Evolutionary conservation across 2,329 filamentous ascomycete species (phyloP).

Genomic region (Fusarium nodosum): DNA sequence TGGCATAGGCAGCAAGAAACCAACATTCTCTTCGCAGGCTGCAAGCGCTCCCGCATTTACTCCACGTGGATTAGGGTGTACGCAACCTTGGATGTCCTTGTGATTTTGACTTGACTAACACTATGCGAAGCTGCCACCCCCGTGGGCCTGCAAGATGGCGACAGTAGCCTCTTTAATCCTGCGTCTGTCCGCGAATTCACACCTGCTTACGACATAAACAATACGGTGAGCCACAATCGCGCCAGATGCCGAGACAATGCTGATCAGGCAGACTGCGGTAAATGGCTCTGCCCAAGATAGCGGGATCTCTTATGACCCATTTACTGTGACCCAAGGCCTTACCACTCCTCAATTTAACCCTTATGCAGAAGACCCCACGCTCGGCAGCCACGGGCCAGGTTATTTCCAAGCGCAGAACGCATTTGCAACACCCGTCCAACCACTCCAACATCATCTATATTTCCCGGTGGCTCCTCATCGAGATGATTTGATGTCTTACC

Average conservation of each 20-base stretch:
- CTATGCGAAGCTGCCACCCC: constrained; percentile 53
- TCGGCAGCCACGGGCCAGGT: constrained; percentile 69
- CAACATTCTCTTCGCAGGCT: constrained; percentile 87
- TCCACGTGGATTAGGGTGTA: constrained; percentile 70
- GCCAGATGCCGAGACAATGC: background rate
- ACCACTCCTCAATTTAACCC: constrained; percentile 74
- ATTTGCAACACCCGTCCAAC: constrained; percentile 69
- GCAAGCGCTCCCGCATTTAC: constrained; percentile 91
- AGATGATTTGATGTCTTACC: constrained; percentile 85
- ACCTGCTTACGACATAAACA: constrained; percentile 67
- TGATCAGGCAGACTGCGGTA: constrained; percentile 53
- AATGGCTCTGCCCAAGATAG: constrained; percentile 65
- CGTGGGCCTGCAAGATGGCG: constrained; percentile 59
- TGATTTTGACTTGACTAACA: constrained; percentile 29
- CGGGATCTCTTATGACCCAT: constrained; percentile 70
- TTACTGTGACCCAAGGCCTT: constrained; percentile 68
- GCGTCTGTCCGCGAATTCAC: constrained; percentile 71
- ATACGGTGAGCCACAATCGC: constrained; percentile 57
- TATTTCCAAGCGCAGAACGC: constrained; percentile 75
- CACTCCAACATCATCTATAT: constrained; percentile 92
- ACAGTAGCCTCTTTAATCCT: constrained; percentile 67
- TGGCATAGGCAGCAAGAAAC: constrained; percentile 70
- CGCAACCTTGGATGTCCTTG: constrained; percentile 22
- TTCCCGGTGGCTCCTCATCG: constrained; percentile 86
- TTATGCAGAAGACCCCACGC: constrained; percentile 79